Evolutionary conservation across 75 land plant species (phyloP).

Genomic region (Sequoiadendron giganteum): DNA sequence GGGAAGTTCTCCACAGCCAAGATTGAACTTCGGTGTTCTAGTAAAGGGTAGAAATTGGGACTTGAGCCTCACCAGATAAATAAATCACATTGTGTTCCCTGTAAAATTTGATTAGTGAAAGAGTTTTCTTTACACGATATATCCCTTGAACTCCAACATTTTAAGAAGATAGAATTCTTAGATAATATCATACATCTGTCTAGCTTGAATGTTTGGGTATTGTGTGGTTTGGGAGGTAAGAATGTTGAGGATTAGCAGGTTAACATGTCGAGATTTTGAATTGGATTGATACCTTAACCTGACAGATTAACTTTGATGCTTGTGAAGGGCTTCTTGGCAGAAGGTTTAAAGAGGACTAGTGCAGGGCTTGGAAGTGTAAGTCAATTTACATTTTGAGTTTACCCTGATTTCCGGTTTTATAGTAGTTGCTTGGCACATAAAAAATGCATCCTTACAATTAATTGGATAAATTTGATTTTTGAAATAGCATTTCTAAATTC

Average conservation of each 20-base stretch:
- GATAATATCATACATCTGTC: background rate
- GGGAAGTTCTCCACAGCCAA: background rate
- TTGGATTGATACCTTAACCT: conserved; percentile 2
- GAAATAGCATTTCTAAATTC: background rate
- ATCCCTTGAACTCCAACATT: background rate
- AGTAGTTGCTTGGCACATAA: background rate
- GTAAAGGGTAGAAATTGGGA: background rate
- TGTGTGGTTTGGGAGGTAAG: background rate
- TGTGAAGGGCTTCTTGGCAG: conserved; percentile 90
- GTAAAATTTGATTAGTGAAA: conserved; percentile 1
- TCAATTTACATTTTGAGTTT: conserved; percentile 2
- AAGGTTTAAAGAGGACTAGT: conserved; percentile 88
- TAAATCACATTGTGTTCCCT: background rate
- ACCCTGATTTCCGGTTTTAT: background rate
- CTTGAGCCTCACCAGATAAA: background rate
- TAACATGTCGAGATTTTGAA: background rate
- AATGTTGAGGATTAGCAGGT: background rate
- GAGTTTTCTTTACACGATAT: conserved; percentile 1
- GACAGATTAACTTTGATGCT: background rate
- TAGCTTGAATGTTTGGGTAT: background rate
- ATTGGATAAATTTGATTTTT: background rate
- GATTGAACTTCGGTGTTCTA: background rate
- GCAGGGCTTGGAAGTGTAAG: conserved; percentile 99
- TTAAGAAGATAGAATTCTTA: background rate
- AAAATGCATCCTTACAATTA: background rate